phyloP scores from a whole-genome alignment of 208 protist genomes.

The Wallacemonas sp. region DNA sequence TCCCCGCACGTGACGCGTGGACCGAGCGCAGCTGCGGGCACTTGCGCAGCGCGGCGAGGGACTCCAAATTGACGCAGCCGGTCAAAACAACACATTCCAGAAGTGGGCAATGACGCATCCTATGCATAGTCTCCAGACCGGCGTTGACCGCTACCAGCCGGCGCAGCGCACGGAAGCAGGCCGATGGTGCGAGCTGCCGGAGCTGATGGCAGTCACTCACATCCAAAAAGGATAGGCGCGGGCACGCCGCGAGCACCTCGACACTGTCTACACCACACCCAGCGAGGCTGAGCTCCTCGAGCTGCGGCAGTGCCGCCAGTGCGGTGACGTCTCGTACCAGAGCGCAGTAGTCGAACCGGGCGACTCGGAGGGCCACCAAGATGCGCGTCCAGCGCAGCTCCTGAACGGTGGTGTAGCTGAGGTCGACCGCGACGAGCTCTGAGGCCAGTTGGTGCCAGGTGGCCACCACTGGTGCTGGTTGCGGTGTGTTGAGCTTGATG shows the following conservation, averaged over 20 bases:
- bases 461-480: not conserved
- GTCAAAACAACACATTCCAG: not conserved
- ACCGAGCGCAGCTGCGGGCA: not conserved
- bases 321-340: constrained; percentile 1
- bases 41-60: not conserved
- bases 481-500: not conserved
- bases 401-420: not conserved
- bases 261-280: not conserved
- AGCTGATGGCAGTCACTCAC: constrained; percentile 11
- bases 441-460: not conserved
- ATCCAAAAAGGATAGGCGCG: not conserved
- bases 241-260: not conserved
- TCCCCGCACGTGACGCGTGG: not conserved
- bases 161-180: constrained; percentile 1
- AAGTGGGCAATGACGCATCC: not conserved
- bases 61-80: constrained; percentile 8
- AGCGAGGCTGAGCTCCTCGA: not conserved
- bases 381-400: not conserved
- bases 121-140: not conserved
- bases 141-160: not conserved
- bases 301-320: not conserved
- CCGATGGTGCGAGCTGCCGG: not conserved
- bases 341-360: constrained; percentile 1
- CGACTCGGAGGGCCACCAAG: not conserved
- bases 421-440: not conserved